Conservation (phyloP, 768 basidiomycete species). For the Cubamyces lactineus region DNA sequence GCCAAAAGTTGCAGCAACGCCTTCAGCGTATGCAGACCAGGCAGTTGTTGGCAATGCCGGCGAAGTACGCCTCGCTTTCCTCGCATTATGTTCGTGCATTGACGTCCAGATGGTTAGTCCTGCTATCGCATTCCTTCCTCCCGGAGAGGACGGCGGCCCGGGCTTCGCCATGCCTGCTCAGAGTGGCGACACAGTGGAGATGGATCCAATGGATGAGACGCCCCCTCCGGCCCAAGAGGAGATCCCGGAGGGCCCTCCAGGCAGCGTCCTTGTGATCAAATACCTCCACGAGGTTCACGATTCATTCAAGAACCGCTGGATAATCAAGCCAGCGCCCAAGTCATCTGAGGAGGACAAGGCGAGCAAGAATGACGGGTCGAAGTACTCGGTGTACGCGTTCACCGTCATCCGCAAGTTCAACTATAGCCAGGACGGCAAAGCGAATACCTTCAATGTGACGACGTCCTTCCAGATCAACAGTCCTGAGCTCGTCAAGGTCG, state of each 20-base stretch:
- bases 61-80: background rate
- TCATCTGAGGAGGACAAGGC: constrained; percentile 12
- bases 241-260: constrained; percentile 24
- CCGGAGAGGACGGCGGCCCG: constrained; percentile 3
- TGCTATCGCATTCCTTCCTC: too few relatives aligned
- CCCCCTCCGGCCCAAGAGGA: constrained; percentile 18
- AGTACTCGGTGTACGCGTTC: constrained; percentile 34
- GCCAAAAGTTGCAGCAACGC: too few relatives aligned
- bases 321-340: constrained; percentile 29
- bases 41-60: too few relatives aligned
- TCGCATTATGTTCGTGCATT: background rate
- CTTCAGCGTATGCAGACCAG: background rate
- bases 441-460: constrained; percentile 30
- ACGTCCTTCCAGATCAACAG: constrained; percentile 56
- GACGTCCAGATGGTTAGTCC: background rate
- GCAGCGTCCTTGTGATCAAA: constrained; percentile 31
- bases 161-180: constrained; percentile 24
- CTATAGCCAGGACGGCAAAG: constrained; percentile 22
- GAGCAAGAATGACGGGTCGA: constrained; percentile 21
- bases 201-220: constrained; percentile 18
- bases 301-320: constrained; percentile 27
- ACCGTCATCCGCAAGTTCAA: constrained; percentile 33
- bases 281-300: constrained; percentile 32
- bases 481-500: constrained; percentile 56
- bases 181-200: constrained; percentile 26